Evolutionary conservation across 495 filamentous ascomycete genomes (phyloP), one percentile per base, ranked within the genome.

Genomic region (Talaromyces proteolyticus): DNA sequence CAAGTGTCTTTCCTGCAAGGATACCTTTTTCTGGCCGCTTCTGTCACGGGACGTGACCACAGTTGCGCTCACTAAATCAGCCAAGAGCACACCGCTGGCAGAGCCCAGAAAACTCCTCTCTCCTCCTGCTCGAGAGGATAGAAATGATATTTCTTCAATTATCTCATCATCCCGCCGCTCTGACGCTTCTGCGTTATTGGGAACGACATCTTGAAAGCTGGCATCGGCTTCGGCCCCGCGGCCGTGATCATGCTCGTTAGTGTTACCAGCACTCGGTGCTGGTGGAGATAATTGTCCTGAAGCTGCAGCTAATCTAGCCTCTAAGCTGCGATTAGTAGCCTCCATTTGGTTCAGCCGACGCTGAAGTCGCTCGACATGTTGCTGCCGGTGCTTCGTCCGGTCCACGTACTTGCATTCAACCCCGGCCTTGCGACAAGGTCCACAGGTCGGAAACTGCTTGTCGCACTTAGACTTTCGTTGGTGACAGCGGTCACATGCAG

Each of bases 381-480:
- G 50, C 6, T 49, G 47, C 19, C 59, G 49, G 23, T 59, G 53
- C 44, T 49, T 56, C 18, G 44, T 50, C 26, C 56, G 39, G 22
- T 62, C 56, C 6, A 53, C 47, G 46, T 65, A 68, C 14, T 51
- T 45, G 24, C 65, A 68, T 8, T 14, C 8, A 6, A 57, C 49
- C 20, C 43, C 49, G 11, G 50, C 51, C 38, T 55, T 57, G 4
- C 17, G 23, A 44, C 65, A 68, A 10, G 52, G 54, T 16, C 65
- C 57, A 47, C 65, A 68, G 11, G 51, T 11, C 14, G 65, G 65
- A 19, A 44, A 54, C n/a, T 49, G 21, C 37, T 67, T 66, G 47
- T 68, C 64, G 39, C 65, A 68, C 38, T 58, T 52, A 20, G 66
- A 63, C 46, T 68, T 68, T 12, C 65, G 57, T 10, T 52, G 39